These are phyloP conservation scores for Diplodia scrobiculata DNA, from an alignment of 2,329 filamentous ascomycete genomes.

Conservation along the genomic window DNA sequence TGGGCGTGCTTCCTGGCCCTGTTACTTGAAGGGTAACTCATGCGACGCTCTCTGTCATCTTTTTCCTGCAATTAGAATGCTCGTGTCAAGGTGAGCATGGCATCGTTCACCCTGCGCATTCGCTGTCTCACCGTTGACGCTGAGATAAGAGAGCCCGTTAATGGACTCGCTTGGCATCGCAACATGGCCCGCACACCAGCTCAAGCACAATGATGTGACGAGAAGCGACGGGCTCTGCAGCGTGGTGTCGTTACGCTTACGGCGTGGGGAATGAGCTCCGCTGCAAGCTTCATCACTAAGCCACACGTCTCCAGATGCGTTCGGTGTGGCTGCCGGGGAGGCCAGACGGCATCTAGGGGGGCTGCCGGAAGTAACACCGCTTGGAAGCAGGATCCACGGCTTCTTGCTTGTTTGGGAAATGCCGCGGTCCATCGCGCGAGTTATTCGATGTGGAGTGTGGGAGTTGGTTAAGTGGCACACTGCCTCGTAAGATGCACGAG, in stretches of 20 bases:
- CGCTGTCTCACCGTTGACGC: background rate
- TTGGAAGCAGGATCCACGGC: background rate
- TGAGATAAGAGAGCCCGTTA: background rate
- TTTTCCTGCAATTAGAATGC: background rate
- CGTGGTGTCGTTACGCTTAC: background rate
- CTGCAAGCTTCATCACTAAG: conserved; percentile 4
- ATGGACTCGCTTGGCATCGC: background rate
- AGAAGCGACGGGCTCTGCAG: background rate
- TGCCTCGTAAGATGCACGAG: background rate
- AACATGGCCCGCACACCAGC: background rate
- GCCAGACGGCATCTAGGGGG: background rate
- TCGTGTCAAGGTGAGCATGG: background rate
- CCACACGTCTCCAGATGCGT: background rate
- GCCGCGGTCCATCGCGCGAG: background rate
- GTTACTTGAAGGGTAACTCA: background rate
- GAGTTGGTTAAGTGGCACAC: background rate
- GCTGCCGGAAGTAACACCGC: background rate
- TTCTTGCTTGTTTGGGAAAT: background rate
- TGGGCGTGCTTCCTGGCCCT: background rate
- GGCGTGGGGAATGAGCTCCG: conserved; percentile 6
- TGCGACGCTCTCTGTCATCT: background rate
- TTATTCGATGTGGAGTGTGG: background rate
- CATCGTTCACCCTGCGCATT: too few species aligned
- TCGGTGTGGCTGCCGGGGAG: background rate
- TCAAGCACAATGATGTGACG: background rate